Evolutionary conservation across 2,329 filamentous ascomycete genomes (phyloP), one percentile per base, ranked within the genome.

Genomic region (Fusarium compactum): DNA sequence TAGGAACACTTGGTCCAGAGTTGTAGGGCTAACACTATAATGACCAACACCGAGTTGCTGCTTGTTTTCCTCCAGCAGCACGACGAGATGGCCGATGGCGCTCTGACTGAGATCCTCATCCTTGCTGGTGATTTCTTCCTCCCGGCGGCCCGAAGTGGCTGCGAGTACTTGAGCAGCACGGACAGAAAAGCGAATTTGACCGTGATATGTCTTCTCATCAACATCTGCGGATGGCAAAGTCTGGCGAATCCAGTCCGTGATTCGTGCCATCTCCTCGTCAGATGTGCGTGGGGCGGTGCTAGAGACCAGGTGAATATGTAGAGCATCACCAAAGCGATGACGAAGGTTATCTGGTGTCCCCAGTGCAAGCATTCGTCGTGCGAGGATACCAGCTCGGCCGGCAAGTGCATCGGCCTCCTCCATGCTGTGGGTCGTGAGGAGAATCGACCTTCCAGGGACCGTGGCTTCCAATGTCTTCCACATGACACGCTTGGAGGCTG

Each of bases 341-440:
- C 95, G 86, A 5, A 98, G 84, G 61, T 90, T 83, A 34, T 94
- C 89, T 1, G 90, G 91, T 0, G 90, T 92, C 6, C 95, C 95
- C 11, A 96, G 85, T 1, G 94, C 95, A 24, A 98, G 85, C 94
- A 98, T 97, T 32, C 90, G 87, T 72, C 89, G 87, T 11, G 94
- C 93, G 81, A 98, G 89, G 71, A 98, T 97, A 15, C 94, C 95
- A 0, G 92, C 94, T 2, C 94, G 87, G 30, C 89, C 90, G 0
- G 95, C 95, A 4, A 98, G 85, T 1, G 94, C 94, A 76, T 97
- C 94, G 1, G 95, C 95, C 81, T 98, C 95, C 78, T 98, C 95
- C 94, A 98, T 97, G 51, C 89, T 93, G 79, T 98, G 95, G 0
- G 95, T 98, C 0, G 95, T 98, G 20, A 98, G 86, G 3, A 98